Conservation (phyloP, 306 rosid species). For the Medicago truncatula region DNA sequence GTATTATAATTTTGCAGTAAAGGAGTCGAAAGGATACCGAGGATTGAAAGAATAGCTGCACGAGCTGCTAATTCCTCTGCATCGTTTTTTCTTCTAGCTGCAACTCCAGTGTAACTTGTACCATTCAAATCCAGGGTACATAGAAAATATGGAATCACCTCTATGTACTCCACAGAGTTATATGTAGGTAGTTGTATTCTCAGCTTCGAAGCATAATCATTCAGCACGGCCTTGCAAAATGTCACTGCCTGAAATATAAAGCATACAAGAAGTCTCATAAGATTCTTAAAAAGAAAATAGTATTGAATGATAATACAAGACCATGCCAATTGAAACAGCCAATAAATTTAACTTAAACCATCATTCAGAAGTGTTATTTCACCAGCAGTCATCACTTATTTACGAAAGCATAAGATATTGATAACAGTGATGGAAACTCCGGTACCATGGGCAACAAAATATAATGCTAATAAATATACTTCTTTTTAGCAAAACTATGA, state of each 20-base stretch:
- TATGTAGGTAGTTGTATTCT: slow-evolving; percentile 46
- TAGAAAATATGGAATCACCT: slow-evolving; percentile 45
- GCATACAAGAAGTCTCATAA: neutral
- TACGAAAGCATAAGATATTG: neutral
- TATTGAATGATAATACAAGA: slow-evolving; percentile 13
- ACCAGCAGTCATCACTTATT: neutral
- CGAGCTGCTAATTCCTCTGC: slow-evolving; percentile 72
- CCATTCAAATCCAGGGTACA: slow-evolving; percentile 62
- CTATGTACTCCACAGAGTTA: slow-evolving; percentile 39
- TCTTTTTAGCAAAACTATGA: no score
- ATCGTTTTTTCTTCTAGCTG: slow-evolving; percentile 57
- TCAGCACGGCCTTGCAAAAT: slow-evolving; percentile 57
- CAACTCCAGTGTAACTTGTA: slow-evolving; percentile 43
- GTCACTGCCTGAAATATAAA: slow-evolving; percentile 44
- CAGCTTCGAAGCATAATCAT: slow-evolving; percentile 64
- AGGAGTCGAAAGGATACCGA: slow-evolving; percentile 52
- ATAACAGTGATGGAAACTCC: neutral
- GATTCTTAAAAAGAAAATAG: neutral
- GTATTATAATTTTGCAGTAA: neutral
- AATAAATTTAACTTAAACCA: neutral
- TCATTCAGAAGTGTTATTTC: neutral
- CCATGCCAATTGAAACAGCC: neutral
- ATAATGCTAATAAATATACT: neutral
- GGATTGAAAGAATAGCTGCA: slow-evolving; percentile 51
- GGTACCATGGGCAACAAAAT: neutral